Percentiles rank a stretch among this genome's conserved stretches.
Evolutionary conservation across 2,329 filamentous ascomycete species (phyloP).

Genomic region (Emydomyces testavorans): DNA sequence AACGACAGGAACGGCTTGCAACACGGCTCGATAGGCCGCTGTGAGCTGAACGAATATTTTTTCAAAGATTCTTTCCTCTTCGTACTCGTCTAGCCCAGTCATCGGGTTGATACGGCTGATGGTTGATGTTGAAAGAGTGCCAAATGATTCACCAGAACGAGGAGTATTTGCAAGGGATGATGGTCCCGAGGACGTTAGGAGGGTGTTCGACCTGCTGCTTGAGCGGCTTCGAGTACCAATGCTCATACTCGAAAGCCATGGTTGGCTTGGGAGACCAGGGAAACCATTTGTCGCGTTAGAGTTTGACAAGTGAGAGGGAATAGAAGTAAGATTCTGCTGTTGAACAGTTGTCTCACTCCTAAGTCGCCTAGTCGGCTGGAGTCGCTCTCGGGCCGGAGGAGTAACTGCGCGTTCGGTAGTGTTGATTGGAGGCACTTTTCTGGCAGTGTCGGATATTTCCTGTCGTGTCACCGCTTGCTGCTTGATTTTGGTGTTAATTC

Average conservation of each 20-base stretch:
- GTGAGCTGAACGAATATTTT: slow-evolving; percentile 67
- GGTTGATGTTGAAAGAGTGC: slow-evolving; percentile 36
- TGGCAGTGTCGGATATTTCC: slow-evolving; percentile 20
- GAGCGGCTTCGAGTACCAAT: slow-evolving; percentile 33
- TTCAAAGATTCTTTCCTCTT: slow-evolving; percentile 73
- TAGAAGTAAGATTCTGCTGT: slow-evolving; percentile 30
- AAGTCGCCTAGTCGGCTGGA: slow-evolving; percentile 34
- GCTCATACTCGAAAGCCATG: slow-evolving; percentile 23
- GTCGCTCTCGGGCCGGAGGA: slow-evolving; percentile 37
- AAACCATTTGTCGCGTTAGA: slow-evolving; percentile 23
- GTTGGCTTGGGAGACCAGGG: slow-evolving; percentile 18
- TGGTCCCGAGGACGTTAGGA: slow-evolving; percentile 39
- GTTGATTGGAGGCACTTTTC: slow-evolving; percentile 20
- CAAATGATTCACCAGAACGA: slow-evolving; percentile 71
- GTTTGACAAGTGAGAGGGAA: slow-evolving; percentile 23
- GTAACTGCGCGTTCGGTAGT: slow-evolving; percentile 28
- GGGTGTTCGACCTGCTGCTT: slow-evolving; percentile 44
- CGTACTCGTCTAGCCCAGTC: slow-evolving; percentile 53
- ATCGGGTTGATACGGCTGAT: slow-evolving; percentile 43
- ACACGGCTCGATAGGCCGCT: slow-evolving; percentile 60
- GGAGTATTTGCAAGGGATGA: slow-evolving; percentile 53
- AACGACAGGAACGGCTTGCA: slow-evolving; percentile 59
- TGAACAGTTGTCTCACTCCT: slow-evolving; percentile 43
- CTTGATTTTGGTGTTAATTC: slow-evolving; percentile 30
- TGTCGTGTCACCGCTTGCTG: slow-evolving; percentile 20